Evolutionary conservation across 2,329 filamentous ascomycete genomes (phyloP), one percentile per base, ranked within the genome.

Genomic region (Exophiala sp.): DNA sequence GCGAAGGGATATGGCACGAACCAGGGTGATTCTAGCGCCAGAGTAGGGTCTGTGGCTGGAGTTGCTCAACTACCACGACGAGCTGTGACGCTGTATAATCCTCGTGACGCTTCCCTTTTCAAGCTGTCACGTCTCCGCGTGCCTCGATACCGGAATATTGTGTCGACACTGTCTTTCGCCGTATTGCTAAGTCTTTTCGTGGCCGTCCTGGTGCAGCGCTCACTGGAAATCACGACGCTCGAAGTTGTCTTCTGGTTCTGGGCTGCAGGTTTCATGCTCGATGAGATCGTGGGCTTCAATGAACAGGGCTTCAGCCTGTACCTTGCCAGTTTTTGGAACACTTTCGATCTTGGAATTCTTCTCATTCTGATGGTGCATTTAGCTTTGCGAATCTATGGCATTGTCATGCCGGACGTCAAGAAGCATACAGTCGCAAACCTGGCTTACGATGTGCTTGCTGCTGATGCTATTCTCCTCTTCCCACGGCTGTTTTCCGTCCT

Each of bases 251-350:
- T 97, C 69, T 97, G 91, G 91, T 88, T 96, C 67, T 97, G 91
- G 90, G 95, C 88, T 64, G 88, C 88, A 21, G 91, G 91, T 0
- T 96, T 94, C 68, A 95, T 96, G 88, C 80, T 96, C 24, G 91
- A 96, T 63, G 91, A 96, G 68, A 79, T 97, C 18, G 89, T 96
- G 14, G 90, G 90, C 9, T 96, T 96, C 74, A 95, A 90, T 59
- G 91, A 97, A 67, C 89, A 96, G 68, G 91, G 91, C 2, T 96
- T 96, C 66, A 90, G 89, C 30, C 79, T 97, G 23, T 97, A 96
- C 69, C 88, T 96, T 63, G 91, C 96, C 82, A 95, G 88, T 66
- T 93, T 96, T 66, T 96, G 91, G 91, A 96, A 96, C 66, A 81
- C 90, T 30, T 95, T 96, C 66, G 91, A 96, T 64, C 73, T 96